These are phyloP conservation scores for Sclerotinia spermophila DNA, from an alignment of 2,329 filamentous ascomycete species.

Conservation along the genomic window DNA sequence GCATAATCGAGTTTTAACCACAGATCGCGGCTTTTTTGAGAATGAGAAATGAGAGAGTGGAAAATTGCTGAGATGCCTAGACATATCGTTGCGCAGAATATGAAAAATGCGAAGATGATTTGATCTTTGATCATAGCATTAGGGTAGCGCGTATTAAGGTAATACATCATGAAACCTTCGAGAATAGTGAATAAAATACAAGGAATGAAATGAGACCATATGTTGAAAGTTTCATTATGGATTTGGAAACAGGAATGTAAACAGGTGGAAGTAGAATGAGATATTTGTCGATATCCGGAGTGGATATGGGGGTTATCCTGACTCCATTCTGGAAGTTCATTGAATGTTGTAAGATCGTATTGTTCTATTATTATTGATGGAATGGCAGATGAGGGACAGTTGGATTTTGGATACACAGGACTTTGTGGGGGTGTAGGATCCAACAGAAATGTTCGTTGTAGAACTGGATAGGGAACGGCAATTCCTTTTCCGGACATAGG, in stretches of 20 bases:
- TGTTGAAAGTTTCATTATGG: conserved; percentile 45
- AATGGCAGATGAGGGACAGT: background rate
- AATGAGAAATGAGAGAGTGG: conserved; percentile 43
- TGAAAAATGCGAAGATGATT: conserved; percentile 42
- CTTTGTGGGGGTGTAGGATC: conserved; percentile 13
- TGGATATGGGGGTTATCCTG: conserved; percentile 43
- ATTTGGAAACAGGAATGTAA: conserved; percentile 42
- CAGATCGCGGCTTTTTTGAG: conserved; percentile 35
- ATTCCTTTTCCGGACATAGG: conserved; percentile 2
- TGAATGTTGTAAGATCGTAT: conserved; percentile 2
- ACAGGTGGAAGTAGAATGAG: conserved; percentile 39
- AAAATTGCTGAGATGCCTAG: conserved; percentile 41
- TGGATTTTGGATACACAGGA: background rate
- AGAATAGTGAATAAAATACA: conserved; percentile 39
- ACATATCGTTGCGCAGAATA: conserved; percentile 40
- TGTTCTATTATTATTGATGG: background rate
- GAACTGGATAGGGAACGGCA: conserved; percentile 2
- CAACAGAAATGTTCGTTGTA: conserved; percentile 10
- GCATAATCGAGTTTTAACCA: conserved; percentile 42
- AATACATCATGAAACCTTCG: conserved; percentile 34
- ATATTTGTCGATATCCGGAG: conserved; percentile 44
- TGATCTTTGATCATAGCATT: conserved; percentile 37
- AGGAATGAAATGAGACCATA: conserved; percentile 46
- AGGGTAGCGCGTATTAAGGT: conserved; percentile 37
- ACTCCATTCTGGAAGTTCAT: conserved; percentile 43